phyloP scores from a whole-genome alignment of 202 grass and related monocot genomes.

The Saccharum hybrid region DNA sequence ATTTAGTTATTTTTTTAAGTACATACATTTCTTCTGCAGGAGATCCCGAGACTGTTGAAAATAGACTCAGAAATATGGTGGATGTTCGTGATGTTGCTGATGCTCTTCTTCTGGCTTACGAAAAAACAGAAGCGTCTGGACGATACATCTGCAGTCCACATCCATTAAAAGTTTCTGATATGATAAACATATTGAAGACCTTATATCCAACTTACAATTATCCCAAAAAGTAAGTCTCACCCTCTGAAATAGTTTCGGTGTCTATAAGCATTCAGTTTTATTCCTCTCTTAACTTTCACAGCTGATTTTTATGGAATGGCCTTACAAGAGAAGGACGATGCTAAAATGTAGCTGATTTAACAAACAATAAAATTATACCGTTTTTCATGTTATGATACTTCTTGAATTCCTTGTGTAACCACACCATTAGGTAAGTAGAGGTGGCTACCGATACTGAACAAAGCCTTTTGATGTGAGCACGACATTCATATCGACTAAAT shows the following conservation, averaged over 20 bases:
- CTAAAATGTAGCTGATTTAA: background rate
- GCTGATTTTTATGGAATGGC: background rate
- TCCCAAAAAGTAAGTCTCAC: constrained; percentile 61
- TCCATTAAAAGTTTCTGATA: constrained; percentile 48
- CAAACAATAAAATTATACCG: background rate
- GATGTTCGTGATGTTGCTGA: constrained; percentile 75
- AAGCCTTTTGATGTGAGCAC: background rate
- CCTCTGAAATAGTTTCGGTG: background rate
- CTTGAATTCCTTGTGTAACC: background rate
- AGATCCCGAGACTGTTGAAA: constrained; percentile 53
- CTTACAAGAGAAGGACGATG: too few species aligned
- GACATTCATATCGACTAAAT: background rate
- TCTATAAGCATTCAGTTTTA: background rate
- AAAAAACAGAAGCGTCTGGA: constrained; percentile 60
- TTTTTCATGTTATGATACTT: background rate
- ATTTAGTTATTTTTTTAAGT: constrained; percentile 7
- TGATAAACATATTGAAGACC: constrained; percentile 57
- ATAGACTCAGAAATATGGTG: constrained; percentile 50
- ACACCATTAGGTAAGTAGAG: background rate
- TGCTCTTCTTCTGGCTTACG: constrained; percentile 65
- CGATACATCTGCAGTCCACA: constrained; percentile 57
- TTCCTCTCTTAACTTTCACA: background rate
- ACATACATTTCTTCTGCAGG: constrained; percentile 40
- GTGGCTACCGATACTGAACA: background rate
- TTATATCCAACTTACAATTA: constrained; percentile 65